Evolutionary conservation across 139 green algal species (phyloP).

Genomic region (Volvox africanus): DNA sequence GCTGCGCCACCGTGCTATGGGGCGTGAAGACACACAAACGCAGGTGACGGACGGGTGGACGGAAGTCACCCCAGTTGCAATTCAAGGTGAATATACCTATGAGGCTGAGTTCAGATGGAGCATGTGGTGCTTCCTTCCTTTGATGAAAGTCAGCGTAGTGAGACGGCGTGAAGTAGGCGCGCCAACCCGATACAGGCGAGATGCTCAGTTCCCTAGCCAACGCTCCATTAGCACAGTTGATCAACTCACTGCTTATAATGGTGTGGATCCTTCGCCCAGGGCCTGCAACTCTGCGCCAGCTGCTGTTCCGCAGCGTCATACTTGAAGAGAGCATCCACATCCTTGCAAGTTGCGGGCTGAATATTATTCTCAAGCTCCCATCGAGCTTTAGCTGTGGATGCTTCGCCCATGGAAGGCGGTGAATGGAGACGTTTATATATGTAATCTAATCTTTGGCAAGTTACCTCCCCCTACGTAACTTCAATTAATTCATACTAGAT

Average conservation of each 20-base stretch:
- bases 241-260: constrained; percentile 87
- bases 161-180: no score
- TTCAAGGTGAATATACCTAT: no score
- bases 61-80: no score
- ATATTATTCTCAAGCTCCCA: constrained; percentile 98
- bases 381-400: constrained; percentile 59
- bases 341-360: constrained; percentile 27
- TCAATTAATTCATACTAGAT: neutral
- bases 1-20: no score
- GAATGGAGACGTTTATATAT: neutral
- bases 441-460: neutral
- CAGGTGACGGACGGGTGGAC: no score
- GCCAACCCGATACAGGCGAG: no score
- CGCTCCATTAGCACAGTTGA: no score
- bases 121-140: no score
- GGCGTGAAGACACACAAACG: no score
- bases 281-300: constrained; percentile 78
- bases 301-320: constrained; percentile 79
- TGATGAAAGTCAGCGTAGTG: no score
- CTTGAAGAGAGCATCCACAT: constrained; percentile 82
- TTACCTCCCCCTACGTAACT: neutral
- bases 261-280: constrained; percentile 91
- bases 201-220: no score
- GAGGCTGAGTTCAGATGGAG: no score
- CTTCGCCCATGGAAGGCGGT: constrained; percentile 30